These are phyloP conservation scores for Glebionis coronaria DNA, from an alignment of 129 eudicot genomes.

Conservation along the genomic window DNA sequence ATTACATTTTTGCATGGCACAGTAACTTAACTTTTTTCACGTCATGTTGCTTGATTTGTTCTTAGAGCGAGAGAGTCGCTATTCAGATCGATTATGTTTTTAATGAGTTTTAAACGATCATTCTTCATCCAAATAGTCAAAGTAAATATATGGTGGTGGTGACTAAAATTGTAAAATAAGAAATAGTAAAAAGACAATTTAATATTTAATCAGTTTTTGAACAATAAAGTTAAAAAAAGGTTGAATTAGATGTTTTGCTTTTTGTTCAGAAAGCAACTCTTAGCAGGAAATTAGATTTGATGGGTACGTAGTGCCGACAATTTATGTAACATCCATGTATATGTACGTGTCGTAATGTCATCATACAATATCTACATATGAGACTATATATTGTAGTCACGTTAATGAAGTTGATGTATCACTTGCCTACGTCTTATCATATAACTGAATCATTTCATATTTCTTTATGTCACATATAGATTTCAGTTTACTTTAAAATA, in stretches of 20 bases:
- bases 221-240: slow-evolving; percentile 3
- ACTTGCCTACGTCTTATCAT: background rate
- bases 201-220: background rate
- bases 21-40: too few species aligned
- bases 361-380: background rate
- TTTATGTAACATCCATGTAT: slow-evolving; percentile 14
- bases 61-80: too few species aligned
- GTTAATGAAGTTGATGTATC: slow-evolving; percentile 12
- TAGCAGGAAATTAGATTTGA: slow-evolving; percentile 14
- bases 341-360: slow-evolving; percentile 13
- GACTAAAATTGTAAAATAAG: background rate
- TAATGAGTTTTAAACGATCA: too few species aligned
- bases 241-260: slow-evolving; percentile 19
- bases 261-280: slow-evolving; percentile 17
- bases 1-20: too few species aligned
- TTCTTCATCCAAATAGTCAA: too few species aligned
- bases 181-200: slow-evolving; percentile 3
- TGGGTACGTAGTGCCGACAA: slow-evolving; percentile 24
- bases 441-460: too few species aligned
- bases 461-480: too few species aligned
- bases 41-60: too few species aligned
- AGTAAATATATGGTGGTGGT: background rate
- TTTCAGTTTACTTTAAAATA: too few species aligned
- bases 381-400: background rate
- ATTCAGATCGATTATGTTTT: too few species aligned